Conservation (phyloP, 768 basidiomycete species). For the Tricholoma bakamatsutake region DNA sequence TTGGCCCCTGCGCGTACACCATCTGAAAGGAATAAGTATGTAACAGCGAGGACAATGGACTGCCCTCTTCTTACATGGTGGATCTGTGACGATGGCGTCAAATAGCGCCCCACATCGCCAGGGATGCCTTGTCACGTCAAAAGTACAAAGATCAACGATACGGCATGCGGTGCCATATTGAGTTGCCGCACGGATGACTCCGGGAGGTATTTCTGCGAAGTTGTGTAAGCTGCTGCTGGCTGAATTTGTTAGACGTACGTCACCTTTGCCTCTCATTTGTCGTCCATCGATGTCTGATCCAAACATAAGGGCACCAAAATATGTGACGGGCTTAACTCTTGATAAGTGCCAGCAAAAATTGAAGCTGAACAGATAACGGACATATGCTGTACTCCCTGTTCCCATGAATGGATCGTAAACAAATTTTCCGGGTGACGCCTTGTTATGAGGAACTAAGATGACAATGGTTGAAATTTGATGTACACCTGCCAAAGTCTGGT, state of each 20-base stretch:
- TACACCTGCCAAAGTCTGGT: conserved; percentile 75
- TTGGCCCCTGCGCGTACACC: conserved; percentile 90
- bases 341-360: neutral
- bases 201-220: conserved; percentile 43
- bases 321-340: conserved; percentile 60
- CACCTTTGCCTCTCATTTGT: conserved; percentile 93
- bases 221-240: neutral
- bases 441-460: neutral
- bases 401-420: conserved; percentile 96
- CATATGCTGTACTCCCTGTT: conserved; percentile 89
- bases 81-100: conserved; percentile 93
- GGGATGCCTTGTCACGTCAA: conserved; percentile 88
- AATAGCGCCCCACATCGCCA: conserved; percentile 87
- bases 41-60: neutral
- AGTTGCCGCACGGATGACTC: conserved; percentile 71
- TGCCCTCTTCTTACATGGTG: conserved; percentile 63
- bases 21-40: conserved; percentile 40
- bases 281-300: conserved; percentile 97
- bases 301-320: conserved; percentile 82
- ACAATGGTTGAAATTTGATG: neutral
- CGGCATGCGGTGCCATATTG: conserved; percentile 76
- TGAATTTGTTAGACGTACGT: neutral
- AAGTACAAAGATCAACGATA: conserved; percentile 83
- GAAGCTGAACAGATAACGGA: conserved; percentile 25
- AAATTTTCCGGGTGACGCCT: conserved; percentile 86